Evolutionary conservation across 2,329 filamentous ascomycete species (phyloP), one percentile per base, ranked within the genome.

Genomic region (Endoconidiophora laricicola): DNA sequence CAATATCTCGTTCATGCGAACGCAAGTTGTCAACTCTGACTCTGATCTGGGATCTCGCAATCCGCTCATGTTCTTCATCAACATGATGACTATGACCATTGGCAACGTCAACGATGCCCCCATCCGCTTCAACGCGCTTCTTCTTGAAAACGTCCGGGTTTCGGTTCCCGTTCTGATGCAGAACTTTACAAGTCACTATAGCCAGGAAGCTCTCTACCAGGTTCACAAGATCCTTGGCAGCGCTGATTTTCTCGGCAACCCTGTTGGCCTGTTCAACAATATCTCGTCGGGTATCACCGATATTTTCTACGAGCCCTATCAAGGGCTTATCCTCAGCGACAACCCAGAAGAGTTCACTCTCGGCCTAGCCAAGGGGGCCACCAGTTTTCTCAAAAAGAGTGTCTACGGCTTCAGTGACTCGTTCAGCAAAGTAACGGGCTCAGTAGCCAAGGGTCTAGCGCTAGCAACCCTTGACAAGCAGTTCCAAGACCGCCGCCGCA

Each of bases 221-320:
- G 82, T 98, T 14, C 93, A 98, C 70, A 88, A 96, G 65, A 91
- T 98, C 56, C 77, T 98, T 50, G 91, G 91, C 16, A 96, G 90
- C 4, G 91, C 91, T 4, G 91, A 98, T 64, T 96, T 98, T 74
- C 72, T 98, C 4, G 91, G 91, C 37, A 98, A 98, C 59, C 91
- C 91, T 0, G 93, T 98, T 14, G 91, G 91, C 42, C 71, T 98
- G 41, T 98, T 98, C 78, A 96, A 94, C 69, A 98, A 90, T 62
- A 84, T 98, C 64, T 94, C 86, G 58, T 98, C 91, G 43, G 91
- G 93, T 58, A 86, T 98, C 48, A 88, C 86, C 18, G 91, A 95
- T 62, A 94, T 98, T 61, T 98, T 98, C 69, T 98, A 98, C 70
- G 93, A 98, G 63, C 91, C 91, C 37, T 98, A 98, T 67, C 91